Evolutionary conservation across 805 yeast genomes (phyloP), one percentile per base, ranked within the genome.

Genomic region (Nakazawaea wyomingensis): DNA sequence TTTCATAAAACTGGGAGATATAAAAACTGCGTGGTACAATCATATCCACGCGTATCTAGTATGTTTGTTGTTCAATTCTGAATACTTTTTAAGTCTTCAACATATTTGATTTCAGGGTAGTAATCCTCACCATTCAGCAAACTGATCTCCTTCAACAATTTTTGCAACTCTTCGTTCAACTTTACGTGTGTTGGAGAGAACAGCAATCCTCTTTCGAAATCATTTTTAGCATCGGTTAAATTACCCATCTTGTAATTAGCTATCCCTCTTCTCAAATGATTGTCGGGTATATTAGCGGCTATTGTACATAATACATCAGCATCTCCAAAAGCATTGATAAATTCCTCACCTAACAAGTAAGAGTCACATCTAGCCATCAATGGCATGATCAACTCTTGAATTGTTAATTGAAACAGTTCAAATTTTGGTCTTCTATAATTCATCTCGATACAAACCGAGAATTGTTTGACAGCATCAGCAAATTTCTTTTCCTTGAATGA

Each of bases 351-450:
- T 57, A 79, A 68, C 55, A 83, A 64, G 50, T 76, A 69, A 0
- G 89, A 80, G 54, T 85, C 95, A 20, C 86, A 74, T 49, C 90
- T 70, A 39, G 85, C 80, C 69, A 80, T 79, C 42, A 85, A 61
- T 56, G 84, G 76, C 51, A 80, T 71, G 34, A 77, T 71, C 39
- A 82, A 60, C 57, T 85, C 93, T 57, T 80, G 85, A 39, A 84
- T 59, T 21, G 85, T 82, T 13, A 82, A 71, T 48, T 78, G 88
- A 59, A 85, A 85, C 4, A 83, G 68, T 55, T 85, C 93, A 65
- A 82, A 83, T 56, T 82, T 80, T 33, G 82, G 74, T 60, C 93
- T 72, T 52, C 82, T 79, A 37, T 69, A 59, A 13, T 83, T 76
- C 72, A 82, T 74, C 43, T 82, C 87, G 28, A 85, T 66, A 3